A percentile compares a stretch with the other conserved stretches of the same genome.
Conservation (phyloP, 2,329 filamentous ascomycete genomes). For the Exutisphaerella laricina region DNA sequence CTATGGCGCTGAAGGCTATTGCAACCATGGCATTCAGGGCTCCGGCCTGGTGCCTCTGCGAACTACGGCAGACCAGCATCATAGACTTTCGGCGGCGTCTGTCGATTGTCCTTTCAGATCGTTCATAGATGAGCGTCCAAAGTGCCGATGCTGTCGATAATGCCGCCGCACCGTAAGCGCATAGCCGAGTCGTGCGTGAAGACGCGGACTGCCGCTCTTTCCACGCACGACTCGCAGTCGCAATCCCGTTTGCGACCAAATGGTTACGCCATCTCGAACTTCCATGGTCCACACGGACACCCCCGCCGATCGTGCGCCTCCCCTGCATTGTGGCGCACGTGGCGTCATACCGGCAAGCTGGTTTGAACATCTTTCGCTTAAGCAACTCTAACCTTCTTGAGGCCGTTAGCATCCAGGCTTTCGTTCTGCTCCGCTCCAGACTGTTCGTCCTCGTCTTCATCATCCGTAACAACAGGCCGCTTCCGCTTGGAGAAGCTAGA, state of each 20-base stretch:
- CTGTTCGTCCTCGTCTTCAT: slow-evolving; percentile 22
- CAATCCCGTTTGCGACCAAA: no score
- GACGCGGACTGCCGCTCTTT: no score
- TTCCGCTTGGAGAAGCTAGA: slow-evolving; percentile 18
- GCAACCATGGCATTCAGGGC: neutral
- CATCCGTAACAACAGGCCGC: slow-evolving; percentile 19
- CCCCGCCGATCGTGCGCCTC: neutral
- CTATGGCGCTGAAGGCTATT: neutral
- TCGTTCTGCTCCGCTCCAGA: slow-evolving; percentile 11
- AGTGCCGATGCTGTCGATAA: neutral
- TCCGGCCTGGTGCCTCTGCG: neutral
- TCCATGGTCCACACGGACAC: neutral
- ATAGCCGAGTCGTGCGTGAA: no score
- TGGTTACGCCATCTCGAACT: neutral
- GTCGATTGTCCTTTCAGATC: neutral
- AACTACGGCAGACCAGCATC: neutral
- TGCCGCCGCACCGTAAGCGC: neutral
- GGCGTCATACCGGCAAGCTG: slow-evolving; percentile 2
- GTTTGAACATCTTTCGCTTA: no score
- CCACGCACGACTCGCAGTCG: no score
- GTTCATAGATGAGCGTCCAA: neutral
- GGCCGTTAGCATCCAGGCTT: slow-evolving; percentile 11
- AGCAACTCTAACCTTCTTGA: slow-evolving; percentile 16
- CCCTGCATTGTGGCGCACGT: neutral
- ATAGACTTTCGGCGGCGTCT: neutral